Evolutionary conservation across 1,284 basidiomycete genomes (phyloP).

Genomic region (Pseudozyma sp.): DNA sequence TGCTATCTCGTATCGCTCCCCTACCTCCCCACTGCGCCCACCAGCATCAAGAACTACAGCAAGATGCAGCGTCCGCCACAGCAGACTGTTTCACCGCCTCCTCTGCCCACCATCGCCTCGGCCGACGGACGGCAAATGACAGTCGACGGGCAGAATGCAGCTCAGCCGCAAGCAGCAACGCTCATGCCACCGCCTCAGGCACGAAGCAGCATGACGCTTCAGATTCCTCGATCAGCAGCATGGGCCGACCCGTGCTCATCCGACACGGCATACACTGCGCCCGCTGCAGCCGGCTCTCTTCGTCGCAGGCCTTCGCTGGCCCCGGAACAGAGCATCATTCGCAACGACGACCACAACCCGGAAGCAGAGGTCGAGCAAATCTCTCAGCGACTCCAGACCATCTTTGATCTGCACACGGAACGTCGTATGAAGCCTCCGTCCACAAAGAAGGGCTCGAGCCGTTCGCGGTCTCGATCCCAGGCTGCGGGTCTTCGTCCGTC

Average conservation of each 20-base stretch:
- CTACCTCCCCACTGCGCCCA: conserved; percentile 51
- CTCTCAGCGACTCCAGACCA: conserved; percentile 48
- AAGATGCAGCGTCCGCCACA: conserved; percentile 29
- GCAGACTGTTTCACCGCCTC: conserved; percentile 2
- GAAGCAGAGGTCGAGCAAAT: conserved; percentile 37
- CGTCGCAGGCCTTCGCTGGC: conserved; percentile 33
- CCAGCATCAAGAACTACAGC: conserved; percentile 47
- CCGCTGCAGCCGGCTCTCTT: conserved; percentile 10
- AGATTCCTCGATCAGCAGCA: conserved; percentile 29
- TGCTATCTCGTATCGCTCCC: conserved; percentile 58
- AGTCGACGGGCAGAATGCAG: neutral
- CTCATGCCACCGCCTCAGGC: conserved; percentile 1
- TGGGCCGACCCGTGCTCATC: conserved; percentile 9
- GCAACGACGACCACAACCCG: conserved; percentile 43
- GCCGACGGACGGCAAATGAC: neutral
- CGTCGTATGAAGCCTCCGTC: conserved; percentile 54
- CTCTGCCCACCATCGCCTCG: conserved; percentile 5
- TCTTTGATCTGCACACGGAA: conserved; percentile 60
- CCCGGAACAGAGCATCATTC: conserved; percentile 47
- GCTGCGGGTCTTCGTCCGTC: conserved; percentile 32
- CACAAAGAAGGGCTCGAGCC: conserved; percentile 2
- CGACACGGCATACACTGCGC: neutral
- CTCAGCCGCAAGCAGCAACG: neutral
- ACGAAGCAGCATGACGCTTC: conserved; percentile 22
- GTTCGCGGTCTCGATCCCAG: conserved; percentile 14